A percentile compares a stretch with the other conserved stretches of the same genome.
Evolutionary conservation across 2,329 filamentous ascomycete species (phyloP).

Genomic region (Exserohilum turcica): DNA sequence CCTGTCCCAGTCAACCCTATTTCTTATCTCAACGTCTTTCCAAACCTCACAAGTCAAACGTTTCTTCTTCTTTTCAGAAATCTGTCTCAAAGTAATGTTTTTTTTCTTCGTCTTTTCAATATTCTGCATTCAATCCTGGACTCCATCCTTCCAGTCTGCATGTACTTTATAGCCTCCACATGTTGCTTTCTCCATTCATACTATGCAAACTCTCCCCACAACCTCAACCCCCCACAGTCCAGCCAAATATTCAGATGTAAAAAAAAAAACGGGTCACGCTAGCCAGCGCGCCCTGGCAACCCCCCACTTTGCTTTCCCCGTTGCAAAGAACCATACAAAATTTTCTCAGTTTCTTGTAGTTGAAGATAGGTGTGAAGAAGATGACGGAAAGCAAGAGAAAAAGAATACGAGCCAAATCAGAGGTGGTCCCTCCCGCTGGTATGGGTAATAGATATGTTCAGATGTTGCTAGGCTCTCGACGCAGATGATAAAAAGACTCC

Average conservation of each 20-base stretch:
- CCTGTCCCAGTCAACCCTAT: no score
- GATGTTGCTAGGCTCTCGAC: conserved; percentile 43
- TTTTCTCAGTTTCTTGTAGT: conserved; percentile 21
- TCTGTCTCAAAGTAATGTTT: neutral
- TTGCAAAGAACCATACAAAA: conserved; percentile 2
- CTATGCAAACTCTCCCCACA: neutral
- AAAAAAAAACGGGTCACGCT: conserved; percentile 1
- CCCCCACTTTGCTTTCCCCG: neutral
- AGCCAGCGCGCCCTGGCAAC: neutral
- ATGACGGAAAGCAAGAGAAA: neutral
- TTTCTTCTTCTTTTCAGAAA: no score
- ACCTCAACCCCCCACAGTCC: neutral
- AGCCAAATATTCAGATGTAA: neutral
- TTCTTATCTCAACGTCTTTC: no score
- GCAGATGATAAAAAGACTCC: conserved; percentile 27
- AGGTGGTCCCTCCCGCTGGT: conserved; percentile 4
- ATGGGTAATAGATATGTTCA: conserved; percentile 7
- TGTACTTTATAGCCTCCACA: neutral
- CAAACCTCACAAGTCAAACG: neutral
- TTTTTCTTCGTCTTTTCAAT: neutral
- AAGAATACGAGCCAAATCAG: neutral
- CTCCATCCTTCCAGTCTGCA: neutral
- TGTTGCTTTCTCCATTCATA: neutral
- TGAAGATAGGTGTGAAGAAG: conserved; percentile 21
- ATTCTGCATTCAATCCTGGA: conserved; percentile 1